Base-by-base conservation (phyloP, 1,284 basidiomycete genomes). In the Apiotrichum veenhuisii region DNA sequence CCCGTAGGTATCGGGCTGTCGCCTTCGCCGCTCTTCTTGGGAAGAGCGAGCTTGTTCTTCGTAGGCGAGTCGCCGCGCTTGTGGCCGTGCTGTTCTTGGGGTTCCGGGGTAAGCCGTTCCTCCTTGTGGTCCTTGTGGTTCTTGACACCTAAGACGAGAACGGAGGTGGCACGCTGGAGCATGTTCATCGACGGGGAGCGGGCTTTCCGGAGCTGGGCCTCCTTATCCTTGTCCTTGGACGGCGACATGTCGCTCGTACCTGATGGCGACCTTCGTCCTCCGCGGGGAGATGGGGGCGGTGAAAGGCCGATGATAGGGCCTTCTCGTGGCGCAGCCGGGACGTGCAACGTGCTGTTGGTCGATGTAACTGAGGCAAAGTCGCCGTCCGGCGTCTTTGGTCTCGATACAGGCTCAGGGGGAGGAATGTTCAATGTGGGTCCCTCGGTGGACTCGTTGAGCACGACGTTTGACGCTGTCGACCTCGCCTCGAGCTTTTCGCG, bases 121-220 rank as follows among this genome's bases (percentile, higher is more conserved):
- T 41, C 47, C 14, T n/a, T 44, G 25, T 43, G 9, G 5, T 37
- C n/a, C 38, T 45, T 48, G 18, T 43, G 25, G 11, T 33, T 62
- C 36, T 62, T 63, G 2, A 54, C 58, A 1, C 57, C 63, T 1
- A 57, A 56, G 65, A 89, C 88, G 4, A 91, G 68, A 0, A 76
- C 91, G 0, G 90, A 93, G 0, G 91, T 93, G 0, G 91, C 92
- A 8, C 92, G 84, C 65, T 95, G 92, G 80, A 96, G 88, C 74
- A 96, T 94, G 69, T 87, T 93, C 54, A 95, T 87, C 55, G 91
- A 93, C 7, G 88, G 87, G 1, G 88, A 85, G 9, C 91, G 81
- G 30, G 74, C 78, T 69, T 91, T 92, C 52, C 57, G 61, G 26
- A 59, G 62, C 23, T 57, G 59, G 2, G 10, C 1, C 11, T 48